These are phyloP conservation scores for Fusarium staphyleae DNA, from an alignment of 2,329 filamentous ascomycete genomes.

Conservation along the genomic window DNA sequence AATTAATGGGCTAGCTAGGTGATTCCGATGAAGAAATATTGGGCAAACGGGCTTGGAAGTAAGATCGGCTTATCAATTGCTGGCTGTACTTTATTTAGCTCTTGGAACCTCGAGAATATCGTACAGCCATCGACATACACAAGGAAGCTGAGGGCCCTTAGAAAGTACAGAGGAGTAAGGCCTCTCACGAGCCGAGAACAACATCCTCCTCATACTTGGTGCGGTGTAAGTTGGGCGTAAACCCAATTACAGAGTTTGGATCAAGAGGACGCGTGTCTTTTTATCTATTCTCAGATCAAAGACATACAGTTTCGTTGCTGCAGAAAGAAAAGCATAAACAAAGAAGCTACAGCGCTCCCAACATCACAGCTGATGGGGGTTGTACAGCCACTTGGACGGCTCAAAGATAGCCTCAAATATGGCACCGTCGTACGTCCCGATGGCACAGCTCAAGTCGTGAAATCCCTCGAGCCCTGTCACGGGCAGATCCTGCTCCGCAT, in stretches of 20 bases:
- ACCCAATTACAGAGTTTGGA: not conserved
- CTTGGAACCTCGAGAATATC: no score
- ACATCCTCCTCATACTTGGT: no score
- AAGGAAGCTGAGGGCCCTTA: no score
- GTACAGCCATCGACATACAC: no score
- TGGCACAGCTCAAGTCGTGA: conserved; percentile 73
- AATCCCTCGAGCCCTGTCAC: conserved; percentile 73
- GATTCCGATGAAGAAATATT: no score
- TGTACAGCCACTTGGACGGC: conserved; percentile 64
- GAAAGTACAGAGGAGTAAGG: no score
- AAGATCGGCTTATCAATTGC: no score
- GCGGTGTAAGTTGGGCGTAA: no score
- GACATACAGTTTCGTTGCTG: not conserved
- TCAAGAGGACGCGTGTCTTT: conserved; percentile 6
- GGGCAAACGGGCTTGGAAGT: not conserved
- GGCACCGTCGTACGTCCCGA: conserved; percentile 74
- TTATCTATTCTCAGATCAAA: not conserved
- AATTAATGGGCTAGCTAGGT: no score
- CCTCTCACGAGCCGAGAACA: no score
- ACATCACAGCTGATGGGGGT: conserved; percentile 34
- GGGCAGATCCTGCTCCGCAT: conserved; percentile 66
- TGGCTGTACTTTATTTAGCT: no score
- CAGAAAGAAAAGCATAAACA: not conserved
- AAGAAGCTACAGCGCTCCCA: not conserved
- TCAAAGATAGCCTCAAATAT: conserved; percentile 72